A percentile compares a stretch with the other conserved stretches of the same genome.
Evolutionary conservation across 345 rosid genomes (phyloP).

Genomic region (Boechera retrofracta): DNA sequence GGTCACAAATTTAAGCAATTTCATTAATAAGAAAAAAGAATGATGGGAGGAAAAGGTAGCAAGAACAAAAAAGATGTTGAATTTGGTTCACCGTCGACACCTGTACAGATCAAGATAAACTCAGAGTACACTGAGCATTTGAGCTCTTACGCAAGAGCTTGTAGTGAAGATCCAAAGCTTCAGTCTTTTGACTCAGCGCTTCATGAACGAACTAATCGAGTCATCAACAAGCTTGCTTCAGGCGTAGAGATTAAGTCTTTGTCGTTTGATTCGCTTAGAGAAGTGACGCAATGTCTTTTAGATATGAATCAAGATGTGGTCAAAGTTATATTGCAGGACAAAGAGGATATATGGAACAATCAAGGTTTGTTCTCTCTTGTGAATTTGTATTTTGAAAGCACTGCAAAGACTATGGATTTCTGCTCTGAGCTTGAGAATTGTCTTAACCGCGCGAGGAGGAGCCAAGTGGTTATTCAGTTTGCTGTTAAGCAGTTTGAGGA

Average conservation of each 20-base stretch:
- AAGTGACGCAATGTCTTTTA: conserved; percentile 68
- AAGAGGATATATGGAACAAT: conserved; percentile 79
- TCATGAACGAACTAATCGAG: conserved; percentile 65
- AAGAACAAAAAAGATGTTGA: conserved; percentile 31
- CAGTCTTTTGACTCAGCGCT: conserved; percentile 67
- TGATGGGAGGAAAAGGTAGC: conserved; percentile 62
- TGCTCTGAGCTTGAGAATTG: conserved; percentile 74
- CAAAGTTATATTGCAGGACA: conserved; percentile 66
- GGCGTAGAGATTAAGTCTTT: conserved; percentile 63
- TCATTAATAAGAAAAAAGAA: conserved; percentile 17
- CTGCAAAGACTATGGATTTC: conserved; percentile 70
- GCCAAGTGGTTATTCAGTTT: conserved; percentile 68
- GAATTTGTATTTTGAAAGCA: conserved; percentile 69
- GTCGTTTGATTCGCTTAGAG: conserved; percentile 78
- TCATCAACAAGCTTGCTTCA: conserved; percentile 59
- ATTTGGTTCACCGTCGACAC: conserved; percentile 42
- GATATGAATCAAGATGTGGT: conserved; percentile 89
- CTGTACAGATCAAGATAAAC: conserved; percentile 45
- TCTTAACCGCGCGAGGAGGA: conserved; percentile 66
- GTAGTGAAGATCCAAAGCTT: conserved; percentile 70
- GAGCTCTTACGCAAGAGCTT: conserved; percentile 75
- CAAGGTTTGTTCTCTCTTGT: conserved; percentile 66
- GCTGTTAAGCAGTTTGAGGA: conserved; percentile 68
- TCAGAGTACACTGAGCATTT: conserved; percentile 53
- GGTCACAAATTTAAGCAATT: not conserved